phyloP scores from a whole-genome alignment of 1,284 basidiomycete species.

The Meira nashicola region DNA sequence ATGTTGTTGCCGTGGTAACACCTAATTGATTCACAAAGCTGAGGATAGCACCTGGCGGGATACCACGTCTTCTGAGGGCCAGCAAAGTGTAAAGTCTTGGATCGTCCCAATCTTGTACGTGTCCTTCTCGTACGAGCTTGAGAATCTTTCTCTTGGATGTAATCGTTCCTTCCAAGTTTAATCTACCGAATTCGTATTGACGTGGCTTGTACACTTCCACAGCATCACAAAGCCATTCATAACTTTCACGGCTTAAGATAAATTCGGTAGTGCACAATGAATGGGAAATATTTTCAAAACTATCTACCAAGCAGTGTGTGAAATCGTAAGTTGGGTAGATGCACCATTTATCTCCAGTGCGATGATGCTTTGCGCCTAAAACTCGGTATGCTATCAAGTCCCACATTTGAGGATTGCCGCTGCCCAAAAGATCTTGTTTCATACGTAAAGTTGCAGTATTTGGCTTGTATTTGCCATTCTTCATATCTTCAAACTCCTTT shows the following conservation, averaged over 20 bases:
- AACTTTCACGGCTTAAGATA: conserved; percentile 90
- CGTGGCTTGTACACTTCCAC: conserved; percentile 95
- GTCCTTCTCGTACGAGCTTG: conserved; percentile 75
- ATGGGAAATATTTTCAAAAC: conserved; percentile 97
- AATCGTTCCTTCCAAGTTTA: conserved; percentile 90
- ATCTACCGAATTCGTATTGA: conserved; percentile 92
- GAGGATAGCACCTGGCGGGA: conserved; percentile 90
- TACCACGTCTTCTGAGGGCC: conserved; percentile 84
- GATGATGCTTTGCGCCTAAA: conserved; percentile 82
- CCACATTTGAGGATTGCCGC: conserved; percentile 98
- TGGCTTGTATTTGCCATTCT: conserved; percentile 78
- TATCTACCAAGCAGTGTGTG: conserved; percentile 97
- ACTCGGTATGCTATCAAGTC: conserved; percentile 95
- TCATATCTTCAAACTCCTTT: conserved; percentile 86
- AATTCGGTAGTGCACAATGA: conserved; percentile 97
- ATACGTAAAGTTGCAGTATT: conserved; percentile 89
- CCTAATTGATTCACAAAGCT: conserved; percentile 89
- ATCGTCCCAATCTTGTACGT: conserved; percentile 94
- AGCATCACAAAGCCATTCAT: conserved; percentile 98
- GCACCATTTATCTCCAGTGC: conserved; percentile 82
- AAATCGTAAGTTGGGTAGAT: conserved; percentile 96
- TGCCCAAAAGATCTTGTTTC: conserved; percentile 88
- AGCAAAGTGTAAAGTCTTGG: conserved; percentile 97
- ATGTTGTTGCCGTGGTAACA: conserved; percentile 75
- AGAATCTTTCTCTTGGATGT: conserved; percentile 96